Percentiles rank a stretch among this genome's conserved stretches.
Evolutionary conservation across 1,284 basidiomycete genomes (phyloP).

Genomic region (Boletellus deceptivus): DNA sequence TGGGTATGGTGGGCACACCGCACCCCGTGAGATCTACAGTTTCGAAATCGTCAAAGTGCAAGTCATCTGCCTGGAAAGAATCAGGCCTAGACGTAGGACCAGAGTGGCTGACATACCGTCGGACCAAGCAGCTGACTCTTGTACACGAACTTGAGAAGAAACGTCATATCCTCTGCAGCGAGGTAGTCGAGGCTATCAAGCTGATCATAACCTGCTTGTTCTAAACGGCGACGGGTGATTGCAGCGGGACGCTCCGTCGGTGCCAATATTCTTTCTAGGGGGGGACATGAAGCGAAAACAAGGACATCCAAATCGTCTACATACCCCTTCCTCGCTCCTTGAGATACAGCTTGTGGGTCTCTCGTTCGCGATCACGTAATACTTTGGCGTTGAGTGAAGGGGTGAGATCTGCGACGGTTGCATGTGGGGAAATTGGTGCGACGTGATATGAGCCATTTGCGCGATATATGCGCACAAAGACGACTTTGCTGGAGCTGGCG

Average conservation of each 20-base stretch:
- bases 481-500: conserved; percentile 16
- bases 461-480: conserved; percentile 67
- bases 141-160: conserved; percentile 88
- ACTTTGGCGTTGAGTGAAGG: conserved; percentile 60
- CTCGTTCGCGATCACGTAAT: conserved; percentile 44
- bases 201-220: conserved; percentile 89
- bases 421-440: conserved; percentile 60
- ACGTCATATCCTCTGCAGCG: conserved; percentile 80
- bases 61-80: conserved; percentile 60
- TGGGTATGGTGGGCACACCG: conserved; percentile 88
- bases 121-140: conserved; percentile 69
- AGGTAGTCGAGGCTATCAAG: conserved; percentile 81
- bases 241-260: conserved; percentile 83
- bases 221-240: conserved; percentile 81
- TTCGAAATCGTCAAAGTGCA: conserved; percentile 74
- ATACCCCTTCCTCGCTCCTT: conserved; percentile 82
- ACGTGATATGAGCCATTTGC: conserved; percentile 75
- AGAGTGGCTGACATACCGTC: conserved; percentile 45
- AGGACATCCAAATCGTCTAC: conserved; percentile 23
- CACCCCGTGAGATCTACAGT: conserved; percentile 83
- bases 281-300: conserved; percentile 7
- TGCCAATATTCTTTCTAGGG: conserved; percentile 79
- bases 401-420: conserved; percentile 72
- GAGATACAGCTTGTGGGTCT: conserved; percentile 76
- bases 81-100: conserved; percentile 7